A percentile compares a stretch with the other conserved stretches of the same genome.
Evolutionary conservation across 441 rosid species (phyloP).

Genomic region (Brassica hybrid): DNA sequence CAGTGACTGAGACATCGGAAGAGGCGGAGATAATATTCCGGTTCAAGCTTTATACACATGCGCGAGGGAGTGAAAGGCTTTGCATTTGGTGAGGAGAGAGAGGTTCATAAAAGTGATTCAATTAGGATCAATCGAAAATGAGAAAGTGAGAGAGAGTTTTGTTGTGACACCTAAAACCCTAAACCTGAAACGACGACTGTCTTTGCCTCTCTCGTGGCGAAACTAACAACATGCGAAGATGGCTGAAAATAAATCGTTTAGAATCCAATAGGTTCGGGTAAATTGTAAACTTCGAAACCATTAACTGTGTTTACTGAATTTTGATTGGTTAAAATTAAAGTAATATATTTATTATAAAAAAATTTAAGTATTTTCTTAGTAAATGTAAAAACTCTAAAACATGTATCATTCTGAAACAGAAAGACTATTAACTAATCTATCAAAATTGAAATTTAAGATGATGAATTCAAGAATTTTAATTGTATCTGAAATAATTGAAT

Average conservation of each 20-base stretch:
- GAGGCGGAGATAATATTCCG: neutral
- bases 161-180: constrained; percentile 28
- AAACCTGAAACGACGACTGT: constrained; percentile 12
- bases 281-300: too few species aligned
- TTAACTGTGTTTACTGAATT: too few species aligned
- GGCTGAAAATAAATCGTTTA: neutral
- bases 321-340: too few species aligned
- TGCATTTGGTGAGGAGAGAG: constrained; percentile 11
- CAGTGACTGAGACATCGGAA: constrained; percentile 48
- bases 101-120: neutral
- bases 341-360: too few species aligned
- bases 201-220: neutral
- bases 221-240: neutral
- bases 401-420: too few species aligned
- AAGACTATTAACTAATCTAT: too few species aligned
- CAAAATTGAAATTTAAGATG: too few species aligned
- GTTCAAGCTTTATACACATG: neutral
- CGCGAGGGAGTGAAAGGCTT: neutral
- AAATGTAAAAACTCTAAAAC: too few species aligned
- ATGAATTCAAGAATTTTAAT: too few species aligned
- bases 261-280: neutral
- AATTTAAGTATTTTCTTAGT: too few species aligned
- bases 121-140: neutral
- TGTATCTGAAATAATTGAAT: neutral
- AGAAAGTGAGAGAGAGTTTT: neutral